These are phyloP conservation scores for Trichoderma sp. DNA, from an alignment of 2,329 filamentous ascomycete species.

Conservation along the genomic window DNA sequence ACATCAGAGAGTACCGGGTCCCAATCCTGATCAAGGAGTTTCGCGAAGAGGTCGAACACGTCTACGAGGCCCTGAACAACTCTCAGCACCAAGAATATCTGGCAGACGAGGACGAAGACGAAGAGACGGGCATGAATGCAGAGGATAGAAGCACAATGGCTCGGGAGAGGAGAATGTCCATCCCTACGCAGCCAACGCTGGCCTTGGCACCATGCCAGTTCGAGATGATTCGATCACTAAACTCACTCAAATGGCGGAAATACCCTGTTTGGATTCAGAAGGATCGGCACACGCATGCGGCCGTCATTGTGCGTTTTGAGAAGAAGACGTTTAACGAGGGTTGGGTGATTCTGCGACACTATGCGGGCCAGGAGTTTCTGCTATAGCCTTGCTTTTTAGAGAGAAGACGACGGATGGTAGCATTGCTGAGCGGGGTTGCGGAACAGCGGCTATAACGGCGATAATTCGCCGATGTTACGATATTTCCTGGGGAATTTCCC, in stretches of 20 bases:
- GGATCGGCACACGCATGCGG: conserved; percentile 79
- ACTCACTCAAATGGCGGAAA: conserved; percentile 65
- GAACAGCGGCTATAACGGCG: neutral
- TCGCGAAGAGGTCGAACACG: conserved; percentile 73
- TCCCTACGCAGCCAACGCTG: conserved; percentile 64
- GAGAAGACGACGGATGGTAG: neutral
- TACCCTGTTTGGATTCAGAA: conserved; percentile 76
- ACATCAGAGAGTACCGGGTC: conserved; percentile 71
- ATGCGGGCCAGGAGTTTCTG: conserved; percentile 72
- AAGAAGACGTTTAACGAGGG: conserved; percentile 73
- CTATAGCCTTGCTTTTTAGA: conserved; percentile 28
- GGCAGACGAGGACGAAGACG: conserved; percentile 53
- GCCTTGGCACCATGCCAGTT: conserved; percentile 81
- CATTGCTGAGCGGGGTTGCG: neutral
- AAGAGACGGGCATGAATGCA: conserved; percentile 38
- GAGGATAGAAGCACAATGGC: conserved; percentile 47
- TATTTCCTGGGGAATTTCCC: neutral
- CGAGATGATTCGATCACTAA: conserved; percentile 76
- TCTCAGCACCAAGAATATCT: conserved; percentile 73
- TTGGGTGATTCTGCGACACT: conserved; percentile 75
- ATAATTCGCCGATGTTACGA: conserved; percentile 2
- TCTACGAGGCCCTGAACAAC: conserved; percentile 72
- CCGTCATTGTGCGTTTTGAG: conserved; percentile 78
- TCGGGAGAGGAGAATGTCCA: conserved; percentile 45
- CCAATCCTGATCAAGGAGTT: conserved; percentile 76